A percentile compares a stretch with the other conserved stretches of the same genome.
phyloP scores from a whole-genome alignment of 1,284 basidiomycete species.

The Leccinum solheimii region DNA sequence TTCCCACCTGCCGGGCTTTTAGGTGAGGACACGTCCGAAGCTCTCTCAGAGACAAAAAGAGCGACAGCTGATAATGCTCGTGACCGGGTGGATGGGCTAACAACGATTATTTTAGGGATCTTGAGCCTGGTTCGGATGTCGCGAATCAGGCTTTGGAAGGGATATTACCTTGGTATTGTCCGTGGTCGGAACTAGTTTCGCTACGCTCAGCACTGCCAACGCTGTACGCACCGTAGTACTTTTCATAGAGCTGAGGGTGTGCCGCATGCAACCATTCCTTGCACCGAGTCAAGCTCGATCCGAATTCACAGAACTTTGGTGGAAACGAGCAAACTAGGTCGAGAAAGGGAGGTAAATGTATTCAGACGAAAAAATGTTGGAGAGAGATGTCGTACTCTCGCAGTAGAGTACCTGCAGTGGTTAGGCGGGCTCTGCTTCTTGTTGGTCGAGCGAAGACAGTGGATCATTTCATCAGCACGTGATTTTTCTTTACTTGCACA shows the following conservation, averaged over 20 bases:
- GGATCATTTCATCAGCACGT: background rate
- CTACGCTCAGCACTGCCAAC: slow-evolving; percentile 75
- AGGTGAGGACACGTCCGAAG: slow-evolving; percentile 53
- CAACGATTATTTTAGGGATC: slow-evolving; percentile 29
- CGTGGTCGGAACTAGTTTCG: slow-evolving; percentile 71
- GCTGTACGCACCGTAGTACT: slow-evolving; percentile 69
- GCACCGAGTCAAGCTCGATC: slow-evolving; percentile 79
- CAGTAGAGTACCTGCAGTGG: slow-evolving; percentile 64
- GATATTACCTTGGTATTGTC: too few relatives aligned
- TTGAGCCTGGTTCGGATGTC: too few relatives aligned
- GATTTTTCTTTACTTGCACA: background rate
- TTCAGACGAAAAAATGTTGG: background rate
- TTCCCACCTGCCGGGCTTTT: slow-evolving; percentile 25
- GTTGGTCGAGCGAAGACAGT: slow-evolving; percentile 36
- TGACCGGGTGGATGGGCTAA: slow-evolving; percentile 56
- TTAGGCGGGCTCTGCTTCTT: slow-evolving; percentile 43
- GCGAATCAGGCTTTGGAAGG: too few relatives aligned
- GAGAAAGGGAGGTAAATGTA: background rate
- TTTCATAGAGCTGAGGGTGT: slow-evolving; percentile 67
- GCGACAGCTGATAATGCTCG: slow-evolving; percentile 49
- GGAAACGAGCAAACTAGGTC: slow-evolving; percentile 82
- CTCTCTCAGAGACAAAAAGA: slow-evolving; percentile 55
- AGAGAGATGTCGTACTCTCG: slow-evolving; percentile 42
- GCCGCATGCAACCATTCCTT: slow-evolving; percentile 82
- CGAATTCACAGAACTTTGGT: slow-evolving; percentile 94